Evolutionary conservation across 768 basidiomycete genomes (phyloP), one percentile per base, ranked within the genome.

Genomic region (Rubroboletus pulcherrimus): DNA sequence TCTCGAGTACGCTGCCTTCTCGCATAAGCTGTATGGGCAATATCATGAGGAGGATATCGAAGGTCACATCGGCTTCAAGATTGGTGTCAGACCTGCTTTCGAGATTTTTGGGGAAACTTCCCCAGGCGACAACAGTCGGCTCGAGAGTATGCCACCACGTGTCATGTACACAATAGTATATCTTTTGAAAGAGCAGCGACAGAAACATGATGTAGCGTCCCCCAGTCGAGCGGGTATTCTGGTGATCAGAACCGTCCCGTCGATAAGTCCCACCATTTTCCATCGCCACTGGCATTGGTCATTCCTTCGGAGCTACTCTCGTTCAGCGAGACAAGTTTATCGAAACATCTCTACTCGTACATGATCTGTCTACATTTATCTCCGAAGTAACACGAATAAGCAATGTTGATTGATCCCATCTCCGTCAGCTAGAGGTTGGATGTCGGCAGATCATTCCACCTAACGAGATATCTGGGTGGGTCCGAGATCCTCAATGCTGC

Each of bases 381-480:
- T 34, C n/a, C 15, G 1, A 39, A 21, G 44, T 38, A 43, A 19
- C 34, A 30, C 8, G 19, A 51, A 47, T 21, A 44, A 4, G 33
- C 14, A 9, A 10, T 35, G 19, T 33, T 31, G 8, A 39, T 33
- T 21, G 21, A 26, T 26, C 10, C 37, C n/a, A 26, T 41, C 24
- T 17, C 24, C 31, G 10, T 38, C n/a, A 9, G 30, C 77, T 71
- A 87, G 43, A 82, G 77, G 58, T 78, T 85, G 2, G 86, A 68
- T 7, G 73, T 67, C 19, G 87, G 87, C 51, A 89, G 74, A 73
- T 91, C 90, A 34, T 81, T 82, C 88, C 88, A 91, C 49, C 83
- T 73, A 1, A 85, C 85, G 60, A 93, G 74, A 3, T 91, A 85
- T 38, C 77, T 77, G n/a, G 88, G 81, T 57, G 79, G 78, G 29